Evolutionary conservation across 2,329 filamentous ascomycete genomes (phyloP).

Genomic region (Davidsoniella virescens): DNA sequence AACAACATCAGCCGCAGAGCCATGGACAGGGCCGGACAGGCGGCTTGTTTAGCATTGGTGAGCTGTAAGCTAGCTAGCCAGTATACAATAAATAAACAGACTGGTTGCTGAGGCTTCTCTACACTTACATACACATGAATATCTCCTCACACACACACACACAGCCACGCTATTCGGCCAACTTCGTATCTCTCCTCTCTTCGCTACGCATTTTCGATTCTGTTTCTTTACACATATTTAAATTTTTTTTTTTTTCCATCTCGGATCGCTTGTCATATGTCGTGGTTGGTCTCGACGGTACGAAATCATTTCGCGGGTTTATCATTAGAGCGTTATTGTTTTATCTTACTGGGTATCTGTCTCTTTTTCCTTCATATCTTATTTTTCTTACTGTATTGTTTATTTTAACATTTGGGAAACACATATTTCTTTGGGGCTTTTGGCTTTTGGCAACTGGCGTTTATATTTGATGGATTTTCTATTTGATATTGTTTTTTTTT

Average conservation of each 20-base stretch:
- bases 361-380: too few relatives aligned
- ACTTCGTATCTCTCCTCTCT: neutral
- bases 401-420: neutral
- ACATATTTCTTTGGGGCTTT: neutral
- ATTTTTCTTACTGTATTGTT: constrained; percentile 1
- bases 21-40: neutral
- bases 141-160: neutral
- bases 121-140: neutral
- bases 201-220: neutral
- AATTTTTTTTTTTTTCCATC: neutral
- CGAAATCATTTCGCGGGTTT: constrained; percentile 6
- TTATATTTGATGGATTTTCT: neutral
- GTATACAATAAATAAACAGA: neutral
- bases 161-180: neutral
- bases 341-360: neutral
- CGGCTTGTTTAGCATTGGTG: neutral
- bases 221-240: neutral
- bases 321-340: constrained; percentile 8
- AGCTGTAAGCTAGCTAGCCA: neutral
- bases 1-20: constrained; percentile 24
- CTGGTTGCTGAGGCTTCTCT: neutral
- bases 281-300: constrained; percentile 4
- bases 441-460: neutral
- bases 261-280: neutral
- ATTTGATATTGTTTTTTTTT: constrained; percentile 1